These are phyloP conservation scores for Pestalotiopsis fici DNA, from an alignment of 2,329 filamentous ascomycete species.

Conservation along the genomic window DNA sequence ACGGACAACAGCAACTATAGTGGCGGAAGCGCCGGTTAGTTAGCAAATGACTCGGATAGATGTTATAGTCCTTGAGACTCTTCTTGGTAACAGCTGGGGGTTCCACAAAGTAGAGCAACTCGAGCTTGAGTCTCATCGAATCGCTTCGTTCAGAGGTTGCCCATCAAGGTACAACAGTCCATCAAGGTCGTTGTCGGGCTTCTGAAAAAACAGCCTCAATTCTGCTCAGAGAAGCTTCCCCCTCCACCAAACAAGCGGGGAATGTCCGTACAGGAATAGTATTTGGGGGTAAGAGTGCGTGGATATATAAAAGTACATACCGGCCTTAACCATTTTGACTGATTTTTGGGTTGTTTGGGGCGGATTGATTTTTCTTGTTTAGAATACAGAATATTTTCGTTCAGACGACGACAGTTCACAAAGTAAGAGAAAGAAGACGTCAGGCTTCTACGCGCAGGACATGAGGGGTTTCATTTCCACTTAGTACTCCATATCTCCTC, in stretches of 20 bases:
- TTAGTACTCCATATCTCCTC: conserved; percentile 1
- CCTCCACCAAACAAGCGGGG: conserved; percentile 22
- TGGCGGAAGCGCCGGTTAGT: conserved; percentile 16
- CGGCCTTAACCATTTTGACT: conserved; percentile 95
- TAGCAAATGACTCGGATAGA: conserved; percentile 21
- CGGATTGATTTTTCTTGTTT: conserved; percentile 19
- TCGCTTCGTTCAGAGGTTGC: conserved; percentile 15
- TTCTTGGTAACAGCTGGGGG: conserved; percentile 9
- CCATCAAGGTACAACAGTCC: conserved; percentile 33
- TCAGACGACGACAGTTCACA: neutral
- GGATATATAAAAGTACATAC: conserved; percentile 24
- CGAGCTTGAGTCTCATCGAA: conserved; percentile 10
- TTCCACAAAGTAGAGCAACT: conserved; percentile 15
- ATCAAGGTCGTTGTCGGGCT: conserved; percentile 44
- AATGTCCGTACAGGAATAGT: conserved; percentile 12
- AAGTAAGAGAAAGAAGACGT: neutral
- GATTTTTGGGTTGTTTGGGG: conserved; percentile 31
- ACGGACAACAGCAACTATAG: conserved; percentile 88
- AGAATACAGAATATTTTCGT: conserved; percentile 6
- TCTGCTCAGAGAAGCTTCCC: conserved; percentile 41
- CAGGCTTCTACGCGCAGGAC: neutral
- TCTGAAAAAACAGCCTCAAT: conserved; percentile 60
- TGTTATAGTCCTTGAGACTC: conserved; percentile 5
- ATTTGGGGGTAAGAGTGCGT: conserved; percentile 17
- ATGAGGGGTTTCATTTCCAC: conserved; percentile 6